Conservation (phyloP, 257 asterid genomes). For the Petunia axillaris region DNA sequence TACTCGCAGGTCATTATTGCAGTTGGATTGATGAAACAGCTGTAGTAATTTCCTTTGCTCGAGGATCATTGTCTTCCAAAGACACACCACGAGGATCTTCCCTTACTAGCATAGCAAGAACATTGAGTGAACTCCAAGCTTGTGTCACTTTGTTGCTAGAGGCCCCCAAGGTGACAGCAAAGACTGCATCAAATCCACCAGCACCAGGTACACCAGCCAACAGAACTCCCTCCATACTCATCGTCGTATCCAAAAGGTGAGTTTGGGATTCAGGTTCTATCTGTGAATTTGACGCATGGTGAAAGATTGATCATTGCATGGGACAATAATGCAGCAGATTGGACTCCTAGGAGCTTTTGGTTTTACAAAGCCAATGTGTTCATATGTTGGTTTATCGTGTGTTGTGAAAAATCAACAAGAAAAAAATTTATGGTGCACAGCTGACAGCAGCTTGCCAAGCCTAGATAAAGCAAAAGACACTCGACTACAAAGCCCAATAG, state of each 20-base stretch:
- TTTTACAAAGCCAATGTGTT: not conserved
- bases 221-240: constrained; percentile 80
- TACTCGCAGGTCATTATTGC: not conserved
- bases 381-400: not conserved
- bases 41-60: constrained; percentile 51
- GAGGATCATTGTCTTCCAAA: constrained; percentile 76
- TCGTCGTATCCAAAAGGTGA: constrained; percentile 71
- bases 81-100: constrained; percentile 90
- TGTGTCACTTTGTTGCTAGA: constrained; percentile 62
- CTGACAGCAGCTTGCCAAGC: not conserved
- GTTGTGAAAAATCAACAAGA: too few species aligned
- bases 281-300: constrained; percentile 44
- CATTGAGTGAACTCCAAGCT: constrained; percentile 78
- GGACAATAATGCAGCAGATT: not conserved
- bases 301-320: constrained; percentile 16
- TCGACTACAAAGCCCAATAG: not conserved
- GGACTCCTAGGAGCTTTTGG: constrained; percentile 2
- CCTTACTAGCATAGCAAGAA: constrained; percentile 83
- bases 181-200: constrained; percentile 97
- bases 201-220: constrained; percentile 99
- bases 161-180: constrained; percentile 78
- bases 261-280: constrained; percentile 98
- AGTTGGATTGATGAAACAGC: constrained; percentile 56
- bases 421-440: too few species aligned
- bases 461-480: not conserved